Evolutionary conservation across 2,329 filamentous ascomycete species (phyloP).

Genomic region (Colletotrichum filicis): DNA sequence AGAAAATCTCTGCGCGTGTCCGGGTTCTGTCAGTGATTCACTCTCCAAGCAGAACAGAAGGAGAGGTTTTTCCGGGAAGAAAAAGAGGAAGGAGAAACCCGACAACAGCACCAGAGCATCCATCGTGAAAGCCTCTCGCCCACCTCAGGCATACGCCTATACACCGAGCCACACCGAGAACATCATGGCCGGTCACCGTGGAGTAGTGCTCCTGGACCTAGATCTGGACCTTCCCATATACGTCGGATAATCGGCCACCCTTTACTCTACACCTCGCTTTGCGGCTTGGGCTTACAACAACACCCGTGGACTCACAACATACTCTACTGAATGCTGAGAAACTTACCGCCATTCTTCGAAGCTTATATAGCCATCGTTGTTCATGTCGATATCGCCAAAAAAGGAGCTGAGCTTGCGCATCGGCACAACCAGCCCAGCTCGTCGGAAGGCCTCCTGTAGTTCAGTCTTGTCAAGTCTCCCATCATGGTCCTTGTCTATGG

Average conservation of each 20-base stretch:
- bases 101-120: not conserved
- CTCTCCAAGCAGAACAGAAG: not conserved
- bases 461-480: conserved; percentile 90
- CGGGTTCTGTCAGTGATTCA: conserved; percentile 8
- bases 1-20: conserved; percentile 80
- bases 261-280: not conserved
- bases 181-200: not conserved
- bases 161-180: conserved; percentile 5
- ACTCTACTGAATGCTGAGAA: not conserved
- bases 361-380: conserved; percentile 87
- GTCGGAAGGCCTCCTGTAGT: conserved; percentile 80
- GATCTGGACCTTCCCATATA: not conserved
- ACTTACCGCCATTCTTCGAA: conserved; percentile 97
- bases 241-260: conserved; percentile 9
- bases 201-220: not conserved
- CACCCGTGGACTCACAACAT: not conserved
- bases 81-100: not conserved
- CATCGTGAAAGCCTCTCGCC: not conserved
- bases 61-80: not conserved
- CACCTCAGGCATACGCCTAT: too few species aligned
- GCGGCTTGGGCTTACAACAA: not conserved
- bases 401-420: conserved; percentile 83
- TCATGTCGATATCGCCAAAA: conserved; percentile 89
- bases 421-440: conserved; percentile 82
- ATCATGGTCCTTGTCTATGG: conserved; percentile 87